Evolutionary conservation across 352 stramenopile genomes (phyloP), one percentile per base, ranked within the genome.

Genomic region (Saprolegnia diclina): DNA sequence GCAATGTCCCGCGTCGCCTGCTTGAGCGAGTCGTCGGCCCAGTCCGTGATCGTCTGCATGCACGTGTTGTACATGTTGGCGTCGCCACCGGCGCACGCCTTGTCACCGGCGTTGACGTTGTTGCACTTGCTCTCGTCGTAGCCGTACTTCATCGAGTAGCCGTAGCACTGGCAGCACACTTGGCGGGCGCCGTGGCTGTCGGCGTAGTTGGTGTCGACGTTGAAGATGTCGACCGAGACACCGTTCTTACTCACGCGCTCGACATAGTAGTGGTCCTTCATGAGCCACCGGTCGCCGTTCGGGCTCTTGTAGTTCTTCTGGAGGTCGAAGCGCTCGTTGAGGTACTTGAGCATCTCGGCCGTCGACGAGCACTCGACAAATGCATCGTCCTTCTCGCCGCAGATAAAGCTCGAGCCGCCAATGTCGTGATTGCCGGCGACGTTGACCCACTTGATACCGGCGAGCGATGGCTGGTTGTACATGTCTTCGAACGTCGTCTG

Each of bases 111-210:
- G 19, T 72, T 74, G 18, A 70, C 45, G 14, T 55, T 67, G 64
- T 92, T 91, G 73, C 87, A 95, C 26, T 78, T 89, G 45, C 77
- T 80, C 16, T 79, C 79, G 0, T 59, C 44, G 3, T 50, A 48
- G 21, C 45, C 68, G 70, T 89, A 77, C 56, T 88, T 87, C 55
- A 81, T 83, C 4, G 92, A 78, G 63, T 90, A 92, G 9, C 87
- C 87, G 67, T 92, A 95, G 76, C 87, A 95, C 71, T 95, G 87
- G 72, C 87, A 95, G 64, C 87, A 95, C 29, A 95, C 86, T 71
- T 95, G 83, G 76, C 85, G 84, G 0, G 85, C 82, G 62, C 87
- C 87, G 73, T 95, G 87, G 44, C 82, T 92, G 66, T 93, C 85
- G 10, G 87, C 87, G 50, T 82, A 81, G 77, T 95, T 95, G n/a